Conservation (phyloP, 352 stramenopile genomes). For the Phytophthora hibernalis region DNA sequence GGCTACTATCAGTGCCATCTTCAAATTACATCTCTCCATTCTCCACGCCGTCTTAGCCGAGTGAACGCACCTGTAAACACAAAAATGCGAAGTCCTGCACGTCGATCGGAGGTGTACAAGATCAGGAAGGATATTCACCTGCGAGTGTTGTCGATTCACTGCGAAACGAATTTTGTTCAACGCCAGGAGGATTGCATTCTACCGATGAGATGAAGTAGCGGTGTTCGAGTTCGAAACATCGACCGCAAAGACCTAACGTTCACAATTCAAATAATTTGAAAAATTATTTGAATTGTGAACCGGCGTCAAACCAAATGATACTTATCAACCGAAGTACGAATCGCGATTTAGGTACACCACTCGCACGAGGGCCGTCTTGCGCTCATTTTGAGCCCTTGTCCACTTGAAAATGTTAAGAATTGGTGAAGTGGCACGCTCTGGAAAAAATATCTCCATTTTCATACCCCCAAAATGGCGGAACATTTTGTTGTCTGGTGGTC, state of each 20-base stretch:
- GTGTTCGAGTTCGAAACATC: neutral
- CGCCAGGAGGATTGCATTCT: neutral
- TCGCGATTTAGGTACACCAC: no score
- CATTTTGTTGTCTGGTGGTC: no score
- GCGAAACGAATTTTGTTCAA: neutral
- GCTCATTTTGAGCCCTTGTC: no score
- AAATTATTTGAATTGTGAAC: no score
- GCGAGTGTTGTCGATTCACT: neutral
- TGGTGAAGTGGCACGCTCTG: no score
- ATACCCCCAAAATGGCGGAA: no score
- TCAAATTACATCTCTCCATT: neutral
- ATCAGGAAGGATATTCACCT: neutral
- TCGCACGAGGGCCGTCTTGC: no score
- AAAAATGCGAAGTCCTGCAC: neutral
- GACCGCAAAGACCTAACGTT: neutral
- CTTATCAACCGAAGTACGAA: no score
- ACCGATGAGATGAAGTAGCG: neutral
- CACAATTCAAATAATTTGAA: neutral
- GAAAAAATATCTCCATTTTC: no score
- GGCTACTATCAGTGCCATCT: constrained; percentile 36
- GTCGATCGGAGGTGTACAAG: neutral
- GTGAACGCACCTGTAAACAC: neutral
- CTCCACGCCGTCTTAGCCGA: constrained; percentile 1
- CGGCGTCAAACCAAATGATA: no score
- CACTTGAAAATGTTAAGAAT: no score